A percentile compares a stretch with the other conserved stretches of the same genome.
phyloP scores from a whole-genome alignment of 768 basidiomycete species.

The Atractiella rhizophila region DNA sequence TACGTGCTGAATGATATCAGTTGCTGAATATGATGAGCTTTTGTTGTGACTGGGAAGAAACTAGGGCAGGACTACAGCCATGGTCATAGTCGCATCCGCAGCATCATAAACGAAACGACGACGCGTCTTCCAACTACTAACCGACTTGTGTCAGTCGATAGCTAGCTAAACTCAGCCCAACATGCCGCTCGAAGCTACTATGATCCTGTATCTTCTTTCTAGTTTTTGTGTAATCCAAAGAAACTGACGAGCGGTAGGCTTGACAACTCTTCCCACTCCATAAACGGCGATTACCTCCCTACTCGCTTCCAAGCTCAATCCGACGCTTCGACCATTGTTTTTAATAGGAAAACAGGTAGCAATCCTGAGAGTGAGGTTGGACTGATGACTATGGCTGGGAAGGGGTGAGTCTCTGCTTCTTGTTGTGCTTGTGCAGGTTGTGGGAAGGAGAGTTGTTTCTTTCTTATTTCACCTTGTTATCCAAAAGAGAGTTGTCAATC shows the following conservation, averaged over 20 bases:
- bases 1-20: no score
- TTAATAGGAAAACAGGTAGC: slow-evolving; percentile 75
- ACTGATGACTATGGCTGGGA: slow-evolving; percentile 92
- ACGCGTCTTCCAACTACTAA: neutral
- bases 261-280: slow-evolving; percentile 94
- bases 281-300: slow-evolving; percentile 73
- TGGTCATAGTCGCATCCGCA: neutral
- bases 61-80: no score
- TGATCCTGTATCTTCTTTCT: no score
- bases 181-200: slow-evolving; percentile 93
- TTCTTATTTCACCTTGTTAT: neutral
- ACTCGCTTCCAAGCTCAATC: slow-evolving; percentile 36
- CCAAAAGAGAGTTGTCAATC: no score
- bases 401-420: slow-evolving; percentile 33
- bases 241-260: no score
- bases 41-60: no score
- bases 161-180: slow-evolving; percentile 2
- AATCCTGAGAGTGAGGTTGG: slow-evolving; percentile 97
- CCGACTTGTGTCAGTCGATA: neutral
- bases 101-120: neutral
- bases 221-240: no score
- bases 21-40: no score
- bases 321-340: slow-evolving; percentile 70
- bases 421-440: neutral
- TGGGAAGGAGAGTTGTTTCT: neutral